Percentiles rank a stretch among this genome's conserved stretches.
These are phyloP conservation scores for Pseudonitzschia pungens DNA, from an alignment of 108 stramenopile genomes.

Conservation along the genomic window DNA sequence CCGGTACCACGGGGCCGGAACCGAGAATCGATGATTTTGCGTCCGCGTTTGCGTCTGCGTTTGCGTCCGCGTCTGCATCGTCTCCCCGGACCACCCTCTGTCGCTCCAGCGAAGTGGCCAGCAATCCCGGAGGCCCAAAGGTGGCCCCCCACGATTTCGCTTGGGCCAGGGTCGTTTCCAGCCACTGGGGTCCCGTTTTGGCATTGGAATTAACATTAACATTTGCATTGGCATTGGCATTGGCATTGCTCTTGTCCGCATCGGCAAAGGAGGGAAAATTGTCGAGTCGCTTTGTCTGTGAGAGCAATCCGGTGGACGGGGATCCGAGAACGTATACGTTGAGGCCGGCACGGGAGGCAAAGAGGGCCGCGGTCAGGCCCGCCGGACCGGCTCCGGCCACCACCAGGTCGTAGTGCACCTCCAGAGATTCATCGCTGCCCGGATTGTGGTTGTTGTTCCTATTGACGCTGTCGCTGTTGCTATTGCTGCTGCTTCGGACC, in stretches of 20 bases:
- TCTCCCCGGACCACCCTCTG: neutral
- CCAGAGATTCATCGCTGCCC: too few species aligned
- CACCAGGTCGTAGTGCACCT: slow-evolving; percentile 43
- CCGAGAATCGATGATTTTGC: too few species aligned
- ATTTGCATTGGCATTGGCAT: too few species aligned
- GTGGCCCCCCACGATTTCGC: slow-evolving; percentile 37
- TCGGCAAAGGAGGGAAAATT: slow-evolving; percentile 54
- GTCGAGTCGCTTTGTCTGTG: slow-evolving; percentile 48
- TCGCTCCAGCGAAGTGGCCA: slow-evolving; percentile 29
- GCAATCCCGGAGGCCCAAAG: slow-evolving; percentile 42
- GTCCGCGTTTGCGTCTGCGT: neutral
- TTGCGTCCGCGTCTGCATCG: neutral
- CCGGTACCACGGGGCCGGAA: neutral
- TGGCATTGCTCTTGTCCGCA: neutral
- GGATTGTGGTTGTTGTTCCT: too few species aligned
- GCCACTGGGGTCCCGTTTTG: slow-evolving; percentile 44
- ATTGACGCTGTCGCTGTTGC: too few species aligned
- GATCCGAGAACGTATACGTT: slow-evolving; percentile 57
- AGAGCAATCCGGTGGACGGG: slow-evolving; percentile 37
- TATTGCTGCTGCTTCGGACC: too few species aligned
- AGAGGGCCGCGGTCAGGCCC: slow-evolving; percentile 59
- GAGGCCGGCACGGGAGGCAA: slow-evolving; percentile 56
- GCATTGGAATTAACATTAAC: neutral
- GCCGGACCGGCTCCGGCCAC: slow-evolving; percentile 65
- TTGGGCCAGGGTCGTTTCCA: slow-evolving; percentile 41